phyloP scores from a whole-genome alignment of 345 rosid genomes.

The Schrenkiella parvula region DNA sequence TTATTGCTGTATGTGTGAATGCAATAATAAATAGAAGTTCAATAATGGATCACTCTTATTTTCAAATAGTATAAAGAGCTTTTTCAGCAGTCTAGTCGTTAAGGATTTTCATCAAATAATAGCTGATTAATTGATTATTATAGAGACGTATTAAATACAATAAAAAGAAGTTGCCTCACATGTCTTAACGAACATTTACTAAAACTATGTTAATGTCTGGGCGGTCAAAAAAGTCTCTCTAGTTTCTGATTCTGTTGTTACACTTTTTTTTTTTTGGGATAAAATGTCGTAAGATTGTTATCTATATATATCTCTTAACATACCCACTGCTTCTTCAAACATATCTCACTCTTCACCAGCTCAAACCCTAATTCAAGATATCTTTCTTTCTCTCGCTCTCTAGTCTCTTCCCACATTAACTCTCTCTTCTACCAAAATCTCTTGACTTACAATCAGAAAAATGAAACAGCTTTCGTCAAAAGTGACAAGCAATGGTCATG shows the following conservation, averaged over 20 bases:
- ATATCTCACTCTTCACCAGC: constrained; percentile 25
- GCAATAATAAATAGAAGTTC: constrained; percentile 1
- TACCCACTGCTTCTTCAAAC: constrained; percentile 24
- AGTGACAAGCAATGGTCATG: constrained; percentile 65
- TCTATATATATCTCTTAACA: constrained; percentile 26
- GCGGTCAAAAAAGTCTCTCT: constrained; percentile 14
- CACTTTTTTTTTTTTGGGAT: neutral
- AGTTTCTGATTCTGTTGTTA: constrained; percentile 21
- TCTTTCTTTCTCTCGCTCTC: constrained; percentile 6
- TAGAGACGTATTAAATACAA: constrained; percentile 10
- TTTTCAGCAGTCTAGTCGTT: neutral
- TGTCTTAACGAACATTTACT: constrained; percentile 22
- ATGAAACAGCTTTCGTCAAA: constrained; percentile 62
- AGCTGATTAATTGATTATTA: constrained; percentile 18
- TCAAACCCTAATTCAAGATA: constrained; percentile 17
- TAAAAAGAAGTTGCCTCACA: constrained; percentile 22
- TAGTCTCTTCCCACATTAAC: constrained; percentile 2
- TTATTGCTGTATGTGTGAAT: constrained; percentile 24
- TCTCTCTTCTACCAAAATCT: neutral
- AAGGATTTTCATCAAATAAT: constrained; percentile 5
- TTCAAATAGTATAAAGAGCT: neutral
- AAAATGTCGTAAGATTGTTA: constrained; percentile 14
- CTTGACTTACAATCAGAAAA: neutral
- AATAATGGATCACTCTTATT: constrained; percentile 19
- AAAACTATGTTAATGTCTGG: constrained; percentile 16